Evolutionary conservation across 192 early-diverging fungal genomes (phyloP), one percentile per base, ranked within the genome.

Genomic region (Entomortierella beljakovae): DNA sequence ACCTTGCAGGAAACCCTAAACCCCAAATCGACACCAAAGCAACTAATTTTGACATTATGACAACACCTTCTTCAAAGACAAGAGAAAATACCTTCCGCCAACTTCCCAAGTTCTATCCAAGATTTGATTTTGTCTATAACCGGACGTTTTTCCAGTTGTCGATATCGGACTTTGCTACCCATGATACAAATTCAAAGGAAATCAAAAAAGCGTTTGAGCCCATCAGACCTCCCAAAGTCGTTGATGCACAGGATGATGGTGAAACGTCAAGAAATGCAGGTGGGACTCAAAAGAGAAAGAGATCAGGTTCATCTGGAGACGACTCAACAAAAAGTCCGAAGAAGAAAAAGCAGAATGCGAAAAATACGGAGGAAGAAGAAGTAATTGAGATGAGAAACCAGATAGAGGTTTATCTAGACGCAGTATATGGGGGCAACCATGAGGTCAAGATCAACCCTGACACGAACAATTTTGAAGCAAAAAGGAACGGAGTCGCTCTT

Each of bases 91-190:
- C 49, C 6, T 25, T 51, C 49, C 16, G 49, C 5, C 7, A n/a
- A 25, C 23, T 51, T 51, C 18, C 8, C 16, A 51, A 51, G 49
- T 7, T 6, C 23, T 22, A 18, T 51, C 5, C 5, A 25, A 51
- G 49, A 25, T 51, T 51, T 25, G 49, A 51, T 51, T 51, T 22
- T 51, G 49, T 51, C 8, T 51, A 51, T n/a, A 25, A 51, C 49
- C 16, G 23, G 49, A 51, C 49, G 23, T 51, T 51, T 22, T 51
- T 51, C 49, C 16, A 51, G 49, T 18, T 25, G 37, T 51, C 49
- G 49, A 51, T 10, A 51, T 51, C 49, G 23, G n/a, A 51, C 7
- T 51, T 51, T 51, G 49, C 7, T 51, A n/a, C 6, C 23, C 49
- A 51, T 51, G 49, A 51, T 25, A 25, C 16, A 6, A 18, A 25